phyloP scores from a whole-genome alignment of 2,329 filamentous ascomycete genomes.

The Davidsoniella eucalypti region DNA sequence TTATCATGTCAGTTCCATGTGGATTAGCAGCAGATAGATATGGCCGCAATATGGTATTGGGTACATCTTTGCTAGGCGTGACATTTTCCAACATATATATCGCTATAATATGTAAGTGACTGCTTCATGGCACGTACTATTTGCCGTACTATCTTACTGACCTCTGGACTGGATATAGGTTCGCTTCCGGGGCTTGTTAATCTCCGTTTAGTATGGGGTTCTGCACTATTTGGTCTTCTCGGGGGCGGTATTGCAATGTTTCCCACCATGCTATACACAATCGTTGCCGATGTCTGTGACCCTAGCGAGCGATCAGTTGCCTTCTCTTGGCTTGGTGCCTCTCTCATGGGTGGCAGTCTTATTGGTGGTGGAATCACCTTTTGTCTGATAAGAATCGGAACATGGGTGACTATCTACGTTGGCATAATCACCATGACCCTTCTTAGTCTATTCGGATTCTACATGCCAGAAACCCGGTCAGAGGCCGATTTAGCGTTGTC shows the following conservation, averaged over 20 bases:
- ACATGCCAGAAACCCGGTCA: constrained; percentile 13
- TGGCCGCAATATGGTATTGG: constrained; percentile 12
- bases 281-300: constrained; percentile 13
- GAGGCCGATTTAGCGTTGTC: background rate
- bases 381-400: constrained; percentile 13
- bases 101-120: constrained; percentile 11
- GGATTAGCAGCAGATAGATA: constrained; percentile 15
- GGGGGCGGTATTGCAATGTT: constrained; percentile 15
- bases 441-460: constrained; percentile 6
- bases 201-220: constrained; percentile 13
- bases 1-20: constrained; percentile 14
- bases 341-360: constrained; percentile 12
- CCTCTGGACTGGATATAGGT: constrained; percentile 1
- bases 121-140: too few species aligned
- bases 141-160: too few species aligned
- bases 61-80: constrained; percentile 13
- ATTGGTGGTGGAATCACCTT: constrained; percentile 14
- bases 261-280: constrained; percentile 14
- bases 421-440: constrained; percentile 10
- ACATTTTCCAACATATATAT: constrained; percentile 8
- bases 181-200: constrained; percentile 12
- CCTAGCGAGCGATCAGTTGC: constrained; percentile 12
- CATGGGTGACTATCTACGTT: constrained; percentile 12
- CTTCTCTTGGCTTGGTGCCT: constrained; percentile 14
- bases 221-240: constrained; percentile 13